These are phyloP conservation scores for Tremella yokohamensis DNA, from an alignment of 768 basidiomycete genomes.

Conservation along the genomic window DNA sequence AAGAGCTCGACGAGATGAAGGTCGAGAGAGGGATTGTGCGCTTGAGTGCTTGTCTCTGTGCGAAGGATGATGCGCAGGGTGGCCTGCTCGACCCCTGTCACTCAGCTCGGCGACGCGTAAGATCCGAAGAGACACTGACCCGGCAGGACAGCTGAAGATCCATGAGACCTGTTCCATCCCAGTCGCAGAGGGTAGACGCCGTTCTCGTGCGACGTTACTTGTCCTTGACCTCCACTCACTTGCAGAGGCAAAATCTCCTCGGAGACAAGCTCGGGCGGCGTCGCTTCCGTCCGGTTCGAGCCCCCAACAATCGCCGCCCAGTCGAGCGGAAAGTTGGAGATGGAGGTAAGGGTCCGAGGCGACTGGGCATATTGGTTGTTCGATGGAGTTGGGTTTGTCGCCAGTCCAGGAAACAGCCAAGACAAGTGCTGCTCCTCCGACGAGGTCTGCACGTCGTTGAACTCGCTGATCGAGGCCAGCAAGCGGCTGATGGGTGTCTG, in stretches of 20 bases:
- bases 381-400: not conserved
- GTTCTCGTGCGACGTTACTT: not conserved
- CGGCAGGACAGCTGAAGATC: not conserved
- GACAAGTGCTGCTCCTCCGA: not conserved
- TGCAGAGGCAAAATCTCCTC: not conserved
- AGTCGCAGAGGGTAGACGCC: not conserved
- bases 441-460: not conserved
- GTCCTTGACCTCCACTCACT: not conserved
- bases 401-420: not conserved
- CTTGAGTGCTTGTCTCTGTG: not conserved
- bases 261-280: not conserved
- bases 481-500: not conserved
- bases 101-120: too few species aligned
- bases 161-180: not conserved
- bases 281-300: not conserved
- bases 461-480: not conserved
- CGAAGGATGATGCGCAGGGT: not conserved
- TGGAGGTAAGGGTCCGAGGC: not conserved
- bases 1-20: not conserved
- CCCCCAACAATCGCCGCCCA: not conserved
- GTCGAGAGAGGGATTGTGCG: not conserved
- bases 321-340: not conserved
- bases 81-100: not conserved
- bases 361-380: not conserved
- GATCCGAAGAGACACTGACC: not conserved